These are phyloP conservation scores for Trichoderma erinaceum DNA, from an alignment of 495 filamentous ascomycete genomes.

Conservation along the genomic window DNA sequence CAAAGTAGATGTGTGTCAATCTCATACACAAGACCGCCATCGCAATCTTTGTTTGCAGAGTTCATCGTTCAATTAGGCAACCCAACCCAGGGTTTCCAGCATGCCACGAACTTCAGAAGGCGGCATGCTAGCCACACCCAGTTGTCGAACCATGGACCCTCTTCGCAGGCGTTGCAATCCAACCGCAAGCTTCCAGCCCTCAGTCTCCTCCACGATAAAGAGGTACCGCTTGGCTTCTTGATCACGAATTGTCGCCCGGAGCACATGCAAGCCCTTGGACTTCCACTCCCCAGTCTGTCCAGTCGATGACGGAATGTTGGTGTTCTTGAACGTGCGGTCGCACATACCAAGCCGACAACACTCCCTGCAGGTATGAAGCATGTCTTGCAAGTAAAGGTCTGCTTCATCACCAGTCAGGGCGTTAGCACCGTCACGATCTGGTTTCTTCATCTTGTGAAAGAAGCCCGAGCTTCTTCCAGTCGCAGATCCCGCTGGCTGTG, in stretches of 20 bases:
- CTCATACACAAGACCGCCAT: not conserved
- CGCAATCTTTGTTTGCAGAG: not conserved
- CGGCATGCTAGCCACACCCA: slow-evolving; percentile 59
- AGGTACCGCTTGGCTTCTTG: slow-evolving; percentile 76
- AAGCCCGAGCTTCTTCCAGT: slow-evolving; percentile 34
- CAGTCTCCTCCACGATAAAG: slow-evolving; percentile 73
- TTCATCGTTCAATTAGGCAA: not conserved
- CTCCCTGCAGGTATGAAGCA: slow-evolving; percentile 57
- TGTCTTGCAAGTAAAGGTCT: slow-evolving; percentile 50
- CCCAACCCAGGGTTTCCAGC: slow-evolving; percentile 57
- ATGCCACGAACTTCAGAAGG: slow-evolving; percentile 53
- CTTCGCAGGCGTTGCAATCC: slow-evolving; percentile 68
- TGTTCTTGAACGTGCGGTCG: slow-evolving; percentile 19
- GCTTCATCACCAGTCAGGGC: slow-evolving; percentile 54
- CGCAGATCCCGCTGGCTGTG: slow-evolving; percentile 17
- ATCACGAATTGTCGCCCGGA: slow-evolving; percentile 78
- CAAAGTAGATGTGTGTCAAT: not conserved
- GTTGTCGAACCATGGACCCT: slow-evolving; percentile 60
- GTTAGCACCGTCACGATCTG: slow-evolving; percentile 42
- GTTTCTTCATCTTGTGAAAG: slow-evolving; percentile 34
- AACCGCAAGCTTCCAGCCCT: slow-evolving; percentile 88
- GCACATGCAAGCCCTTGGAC: slow-evolving; percentile 58
- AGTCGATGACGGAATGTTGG: slow-evolving; percentile 11
- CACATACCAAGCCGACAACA: slow-evolving; percentile 44
- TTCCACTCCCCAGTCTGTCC: slow-evolving; percentile 50